Evolutionary conservation across 179 eudicot genomes (phyloP).

Genomic region (Drosera spatulata): DNA sequence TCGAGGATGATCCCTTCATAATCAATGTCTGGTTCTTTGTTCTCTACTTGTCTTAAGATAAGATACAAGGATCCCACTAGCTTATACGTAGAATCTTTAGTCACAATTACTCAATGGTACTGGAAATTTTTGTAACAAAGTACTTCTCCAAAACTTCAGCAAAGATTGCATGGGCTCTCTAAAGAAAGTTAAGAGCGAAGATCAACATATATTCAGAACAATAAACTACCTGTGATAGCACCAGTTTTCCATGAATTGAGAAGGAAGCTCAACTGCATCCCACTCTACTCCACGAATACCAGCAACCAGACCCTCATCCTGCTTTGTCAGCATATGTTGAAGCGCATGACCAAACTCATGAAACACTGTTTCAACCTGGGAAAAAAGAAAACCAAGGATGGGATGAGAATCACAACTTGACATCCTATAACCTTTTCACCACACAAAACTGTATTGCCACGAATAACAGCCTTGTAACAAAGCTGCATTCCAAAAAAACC

Average conservation of each 20-base stretch:
- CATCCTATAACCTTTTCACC: no score
- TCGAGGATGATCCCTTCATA: no score
- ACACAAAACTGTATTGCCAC: no score
- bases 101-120: no score
- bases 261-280: slow-evolving; percentile 99
- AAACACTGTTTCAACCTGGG: slow-evolving; percentile 97
- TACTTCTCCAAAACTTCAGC: background rate
- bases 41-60: no score
- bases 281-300: slow-evolving; percentile 96
- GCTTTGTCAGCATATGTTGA: slow-evolving; percentile 97
- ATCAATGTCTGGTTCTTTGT: no score
- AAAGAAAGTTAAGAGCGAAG: background rate
- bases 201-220: background rate
- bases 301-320: slow-evolving; percentile 97
- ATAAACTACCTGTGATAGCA: slow-evolving; percentile 81
- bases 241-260: slow-evolving; percentile 99
- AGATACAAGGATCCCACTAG: no score
- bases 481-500: no score
- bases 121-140: no score
- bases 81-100: no score
- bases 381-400: background rate
- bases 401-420: no score
- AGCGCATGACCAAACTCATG: slow-evolving; percentile 99
- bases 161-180: background rate
- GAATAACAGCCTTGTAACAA: no score